phyloP scores from a whole-genome alignment of 768 basidiomycete genomes.

The Suillus occidentalis region DNA sequence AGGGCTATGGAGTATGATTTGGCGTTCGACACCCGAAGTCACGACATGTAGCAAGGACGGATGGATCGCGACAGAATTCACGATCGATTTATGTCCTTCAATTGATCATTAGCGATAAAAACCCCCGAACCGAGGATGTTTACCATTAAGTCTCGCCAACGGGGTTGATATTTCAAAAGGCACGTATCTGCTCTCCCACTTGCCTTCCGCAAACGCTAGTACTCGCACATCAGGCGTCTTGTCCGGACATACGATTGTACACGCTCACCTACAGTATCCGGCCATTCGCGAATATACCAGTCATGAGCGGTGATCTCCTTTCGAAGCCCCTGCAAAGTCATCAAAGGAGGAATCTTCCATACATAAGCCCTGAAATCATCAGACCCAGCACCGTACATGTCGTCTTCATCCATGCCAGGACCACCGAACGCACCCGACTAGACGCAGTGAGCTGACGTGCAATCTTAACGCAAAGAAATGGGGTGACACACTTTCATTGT shows the following conservation, averaged over 20 bases:
- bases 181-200: conserved; percentile 44
- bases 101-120: conserved; percentile 1
- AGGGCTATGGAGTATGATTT: conserved; percentile 68
- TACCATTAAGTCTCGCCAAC: conserved; percentile 59
- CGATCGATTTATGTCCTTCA: conserved; percentile 72
- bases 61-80: conserved; percentile 74
- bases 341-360: conserved; percentile 67
- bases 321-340: conserved; percentile 45
- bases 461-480: background rate
- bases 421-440: conserved; percentile 81
- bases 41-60: conserved; percentile 65
- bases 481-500: conserved; percentile 68
- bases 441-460: conserved; percentile 7
- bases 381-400: conserved; percentile 73
- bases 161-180: conserved; percentile 68
- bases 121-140: background rate
- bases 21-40: conserved; percentile 74
- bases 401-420: conserved; percentile 49
- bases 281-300: conserved; percentile 41
- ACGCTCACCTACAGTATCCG: conserved; percentile 40
- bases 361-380: conserved; percentile 81
- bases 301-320: conserved; percentile 43
- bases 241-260: conserved; percentile 11
- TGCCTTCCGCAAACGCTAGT: conserved; percentile 48
- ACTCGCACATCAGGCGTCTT: conserved; percentile 7